phyloP scores from a whole-genome alignment of 352 stramenopile genomes.

The Elongisporangium anandrum region DNA sequence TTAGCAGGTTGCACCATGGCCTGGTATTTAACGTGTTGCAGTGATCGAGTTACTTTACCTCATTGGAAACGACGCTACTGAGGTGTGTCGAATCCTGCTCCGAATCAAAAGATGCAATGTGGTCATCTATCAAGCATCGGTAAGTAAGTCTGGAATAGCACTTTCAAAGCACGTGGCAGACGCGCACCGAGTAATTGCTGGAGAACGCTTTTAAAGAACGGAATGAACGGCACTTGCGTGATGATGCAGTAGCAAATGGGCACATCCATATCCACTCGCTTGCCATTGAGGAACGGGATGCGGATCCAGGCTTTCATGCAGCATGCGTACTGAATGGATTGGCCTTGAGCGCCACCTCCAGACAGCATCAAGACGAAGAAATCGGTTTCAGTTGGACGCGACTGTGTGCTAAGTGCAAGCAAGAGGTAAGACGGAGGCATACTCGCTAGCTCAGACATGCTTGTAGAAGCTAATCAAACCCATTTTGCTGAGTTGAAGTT shows the following conservation, averaged over 20 bases:
- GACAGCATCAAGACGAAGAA: slow-evolving; percentile 56
- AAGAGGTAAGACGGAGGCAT: background rate
- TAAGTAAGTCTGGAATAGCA: background rate
- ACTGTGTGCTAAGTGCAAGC: background rate
- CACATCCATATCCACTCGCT: slow-evolving; percentile 10
- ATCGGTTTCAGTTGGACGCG: slow-evolving; percentile 3
- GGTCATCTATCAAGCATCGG: slow-evolving; percentile 5
- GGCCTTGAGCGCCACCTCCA: slow-evolving; percentile 37
- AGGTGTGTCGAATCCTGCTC: slow-evolving; percentile 7
- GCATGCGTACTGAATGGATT: slow-evolving; percentile 51
- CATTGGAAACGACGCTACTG: slow-evolving; percentile 36
- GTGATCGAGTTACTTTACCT: slow-evolving; percentile 16
- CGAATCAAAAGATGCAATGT: slow-evolving; percentile 4
- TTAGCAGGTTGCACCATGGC: background rate
- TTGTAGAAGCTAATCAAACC: background rate
- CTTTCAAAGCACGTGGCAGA: background rate
- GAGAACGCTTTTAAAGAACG: slow-evolving; percentile 35
- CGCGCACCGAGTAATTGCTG: slow-evolving; percentile 25
- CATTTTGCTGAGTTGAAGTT: background rate
- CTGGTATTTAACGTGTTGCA: no score
- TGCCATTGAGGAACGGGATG: slow-evolving; percentile 10
- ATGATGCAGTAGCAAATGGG: slow-evolving; percentile 53
- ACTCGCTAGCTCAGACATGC: background rate
- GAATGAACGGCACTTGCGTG: slow-evolving; percentile 32
- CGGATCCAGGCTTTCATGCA: slow-evolving; percentile 36